phyloP scores from a whole-genome alignment of 2,329 filamentous ascomycete species.

The Neofusicoccum kwambonambiense region DNA sequence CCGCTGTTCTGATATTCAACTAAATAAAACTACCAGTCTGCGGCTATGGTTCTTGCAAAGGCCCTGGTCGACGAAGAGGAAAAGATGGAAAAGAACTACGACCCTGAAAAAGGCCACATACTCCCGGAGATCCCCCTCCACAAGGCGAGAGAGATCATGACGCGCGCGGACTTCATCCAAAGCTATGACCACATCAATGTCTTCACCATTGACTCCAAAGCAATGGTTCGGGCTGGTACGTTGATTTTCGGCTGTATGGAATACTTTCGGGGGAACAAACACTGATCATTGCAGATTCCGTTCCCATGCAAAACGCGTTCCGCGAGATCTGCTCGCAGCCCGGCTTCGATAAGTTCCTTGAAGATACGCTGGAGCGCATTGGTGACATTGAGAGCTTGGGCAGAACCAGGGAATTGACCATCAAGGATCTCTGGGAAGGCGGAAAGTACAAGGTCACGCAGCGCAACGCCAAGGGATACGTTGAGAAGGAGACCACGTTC shows the following conservation, averaged over 20 bases:
- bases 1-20: background rate
- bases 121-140: conserved; percentile 66
- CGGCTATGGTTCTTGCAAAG: conserved; percentile 88
- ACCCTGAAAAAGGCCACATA: conserved; percentile 66
- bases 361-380: conserved; percentile 81
- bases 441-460: conserved; percentile 63
- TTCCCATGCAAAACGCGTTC: conserved; percentile 95
- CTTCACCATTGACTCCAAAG: conserved; percentile 86
- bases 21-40: conserved; percentile 55
- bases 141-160: conserved; percentile 73
- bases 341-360: conserved; percentile 79
- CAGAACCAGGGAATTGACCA: conserved; percentile 88
- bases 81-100: conserved; percentile 61
- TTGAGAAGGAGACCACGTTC: conserved; percentile 21
- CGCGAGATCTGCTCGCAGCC: conserved; percentile 72
- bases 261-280: background rate
- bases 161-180: conserved; percentile 89
- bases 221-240: conserved; percentile 71
- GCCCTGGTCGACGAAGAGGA: conserved; percentile 83
- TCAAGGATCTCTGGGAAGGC: conserved; percentile 87
- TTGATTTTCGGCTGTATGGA: background rate
- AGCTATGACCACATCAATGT: conserved; percentile 91
- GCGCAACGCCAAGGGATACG: conserved; percentile 28
- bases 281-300: conserved; percentile 58
- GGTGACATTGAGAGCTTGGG: conserved; percentile 90